phyloP scores from a whole-genome alignment of 208 protist species.

The Trypanosoma conorhini region DNA sequence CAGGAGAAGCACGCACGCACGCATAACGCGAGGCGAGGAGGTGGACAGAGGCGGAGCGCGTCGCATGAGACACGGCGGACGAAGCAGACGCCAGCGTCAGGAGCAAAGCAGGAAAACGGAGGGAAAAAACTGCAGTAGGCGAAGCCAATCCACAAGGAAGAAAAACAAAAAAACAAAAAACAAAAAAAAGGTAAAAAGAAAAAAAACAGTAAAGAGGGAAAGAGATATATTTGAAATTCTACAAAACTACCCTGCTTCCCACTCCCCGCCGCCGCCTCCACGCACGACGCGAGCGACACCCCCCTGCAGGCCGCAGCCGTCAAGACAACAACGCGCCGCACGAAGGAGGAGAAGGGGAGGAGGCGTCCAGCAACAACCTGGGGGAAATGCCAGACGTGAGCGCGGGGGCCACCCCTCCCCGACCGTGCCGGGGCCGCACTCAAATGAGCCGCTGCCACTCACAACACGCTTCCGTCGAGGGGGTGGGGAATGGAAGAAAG shows the following conservation, averaged over 20 bases:
- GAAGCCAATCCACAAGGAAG: not conserved
- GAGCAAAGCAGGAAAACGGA: not conserved
- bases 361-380: not conserved
- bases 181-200: not conserved
- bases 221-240: not conserved
- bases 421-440: not conserved
- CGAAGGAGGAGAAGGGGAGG: not conserved
- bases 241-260: not conserved
- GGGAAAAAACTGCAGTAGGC: conserved; percentile 6
- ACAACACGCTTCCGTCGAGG: not conserved
- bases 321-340: not conserved
- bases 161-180: conserved; percentile 6
- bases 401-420: not conserved
- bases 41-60: not conserved
- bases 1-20: too few species aligned
- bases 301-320: too few species aligned
- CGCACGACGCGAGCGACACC: not conserved
- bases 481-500: too few species aligned
- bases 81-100: conserved; percentile 5
- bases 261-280: not conserved
- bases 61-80: conserved; percentile 2
- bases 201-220: not conserved
- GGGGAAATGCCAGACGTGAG: not conserved
- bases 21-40: not conserved
- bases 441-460: not conserved